Base-by-base conservation (phyloP, 2,329 filamentous ascomycete genomes). In the Monilinia aucupariae region DNA sequence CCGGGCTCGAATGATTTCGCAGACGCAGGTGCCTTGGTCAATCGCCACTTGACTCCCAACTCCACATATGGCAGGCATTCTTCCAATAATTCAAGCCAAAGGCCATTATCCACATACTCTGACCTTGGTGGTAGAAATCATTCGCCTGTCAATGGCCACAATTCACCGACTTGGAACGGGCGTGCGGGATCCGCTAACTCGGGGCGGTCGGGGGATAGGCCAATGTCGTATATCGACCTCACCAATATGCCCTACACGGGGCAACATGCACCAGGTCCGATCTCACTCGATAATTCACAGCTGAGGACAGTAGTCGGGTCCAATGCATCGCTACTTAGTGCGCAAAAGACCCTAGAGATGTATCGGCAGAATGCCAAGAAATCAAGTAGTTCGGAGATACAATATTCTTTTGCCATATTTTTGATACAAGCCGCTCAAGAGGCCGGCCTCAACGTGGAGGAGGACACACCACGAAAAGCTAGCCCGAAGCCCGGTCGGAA, bases 351-450 rank as follows among this genome's bases (percentile, higher is more conserved):
- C 1, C 83, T 99, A 55, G 92, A 97, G 62, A 97, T 97, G 93
- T 99, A 99, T 75, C 85, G 93, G 51, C 88, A 89, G 62, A 99
- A 97, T 72, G 91, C 97, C 64, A 97, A 97, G 79, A 99, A 99
- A 79, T 96, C 94, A 3, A 94, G 89, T 66, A 92, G 97, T 75
- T 82, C 88, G 20, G 87, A 89, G 4, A 90, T 96, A 41, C 92
- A 97, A 75, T 97, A 97, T 75, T 94, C 96, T 37, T 97, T 99
- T 76, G 94, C 94, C 2, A 84, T 97, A 45, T 96, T 96, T 75
- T 86, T 99, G 79, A 88, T 97, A 69, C 90, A 92, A 53, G 88
- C 91, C 1, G 92, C 93, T 48, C 89, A 91, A 74, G 90, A 96
- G 73, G 84, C 89, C 73, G 86, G 85, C 2, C 71, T 87, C 25